Base-by-base conservation (phyloP, 345 rosid species). In the sweet orange (Citrus sinensis) region DNA sequence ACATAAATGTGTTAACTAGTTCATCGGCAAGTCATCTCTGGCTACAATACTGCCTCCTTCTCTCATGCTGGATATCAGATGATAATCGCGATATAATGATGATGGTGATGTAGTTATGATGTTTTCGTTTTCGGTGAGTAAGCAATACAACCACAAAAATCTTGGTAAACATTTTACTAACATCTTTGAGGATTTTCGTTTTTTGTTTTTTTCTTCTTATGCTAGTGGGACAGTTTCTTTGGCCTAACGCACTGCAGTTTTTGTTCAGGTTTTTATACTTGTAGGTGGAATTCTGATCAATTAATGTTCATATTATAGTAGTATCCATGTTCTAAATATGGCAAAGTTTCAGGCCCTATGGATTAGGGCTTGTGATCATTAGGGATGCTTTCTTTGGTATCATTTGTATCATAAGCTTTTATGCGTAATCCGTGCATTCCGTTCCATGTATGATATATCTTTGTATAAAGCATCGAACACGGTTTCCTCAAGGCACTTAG, bases 21-120 rank as follows among this genome's bases (percentile, higher is more conserved):
- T 59, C 68, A 76, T 80, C 90, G 89, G 92, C 92, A 85, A 89
- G 90, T 86, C 87, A 8, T 86, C 86, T 78, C 76, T 83, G 92
- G 92, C 92, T 91, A 91, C 68, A 74, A 68, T 62, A 78, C 84
- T 67, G 24, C 82, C 90, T 86, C 87, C 70, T 88, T 78, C 79
- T 82, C 86, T 89, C 90, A 89, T 87, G 95, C 85, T 81, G 83
- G 92, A 85, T 81, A 78, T 80, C 20, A 54, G 87, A 79, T 88
- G 92, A 90, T 78, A 58, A 77, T 42, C 34, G 9, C 9, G 42
- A n/a, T 70, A 22, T 70, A 37, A 32, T 25, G 13, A 24, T 74
- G n/a, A 2, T 10, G 27, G 24, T 67, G n/a, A 63, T 63, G 58
- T 1, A 17, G 58, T 54, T 4, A 54, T 35, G 70, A 20, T 10